Evolutionary conservation across 176 grass and related monocot genomes (phyloP), one percentile per base, ranked within the genome.

Genomic region (Carex myosuroides): DNA sequence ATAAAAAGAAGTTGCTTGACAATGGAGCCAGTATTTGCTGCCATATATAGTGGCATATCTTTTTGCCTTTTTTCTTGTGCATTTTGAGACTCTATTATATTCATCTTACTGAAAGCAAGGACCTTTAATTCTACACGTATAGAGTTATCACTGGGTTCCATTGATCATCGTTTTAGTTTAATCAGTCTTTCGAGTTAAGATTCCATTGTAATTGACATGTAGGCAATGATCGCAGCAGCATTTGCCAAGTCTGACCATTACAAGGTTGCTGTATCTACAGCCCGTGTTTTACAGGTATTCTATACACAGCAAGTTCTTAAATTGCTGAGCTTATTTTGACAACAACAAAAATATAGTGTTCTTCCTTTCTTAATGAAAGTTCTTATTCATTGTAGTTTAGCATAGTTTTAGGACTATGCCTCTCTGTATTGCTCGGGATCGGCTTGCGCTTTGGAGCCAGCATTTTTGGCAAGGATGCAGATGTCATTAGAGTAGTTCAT

Each of bases 191-290:
- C 26, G 11, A 30, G 24, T 77, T 73, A 73, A 48, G 18, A 48
- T 55, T 77, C 50, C 16, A 16, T 55, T 0, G 48, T 56, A 55
- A 52, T 67, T 55, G 13, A 14, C 60, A 65, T 81, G 74, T 46
- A 90, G 88, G 88, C 88, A 57, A 76, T 90, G 39, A 70, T 90
- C 14, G 88, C 88, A 52, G 37, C 64, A 35, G 81, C 88, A 87
- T 90, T 90, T 81, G 85, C 81, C 4, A 87, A 67, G 66, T 68
- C 54, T 32, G 88, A 90, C 55, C 81, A 67, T 87, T 68, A 73
- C 81, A 90, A 87, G 32, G 81, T 81, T 58, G 85, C 79, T 41
- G 17, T 29, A 71, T 70, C 88, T 55, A 85, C 88, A 56, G 88
- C 88, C 78, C 85, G 88, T 14, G 81, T 90, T 13, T 73, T 90